Evolutionary conservation across 1,284 basidiomycete species (phyloP), one percentile per base, ranked within the genome.

Genomic region (Papiliotrema terrestris): DNA sequence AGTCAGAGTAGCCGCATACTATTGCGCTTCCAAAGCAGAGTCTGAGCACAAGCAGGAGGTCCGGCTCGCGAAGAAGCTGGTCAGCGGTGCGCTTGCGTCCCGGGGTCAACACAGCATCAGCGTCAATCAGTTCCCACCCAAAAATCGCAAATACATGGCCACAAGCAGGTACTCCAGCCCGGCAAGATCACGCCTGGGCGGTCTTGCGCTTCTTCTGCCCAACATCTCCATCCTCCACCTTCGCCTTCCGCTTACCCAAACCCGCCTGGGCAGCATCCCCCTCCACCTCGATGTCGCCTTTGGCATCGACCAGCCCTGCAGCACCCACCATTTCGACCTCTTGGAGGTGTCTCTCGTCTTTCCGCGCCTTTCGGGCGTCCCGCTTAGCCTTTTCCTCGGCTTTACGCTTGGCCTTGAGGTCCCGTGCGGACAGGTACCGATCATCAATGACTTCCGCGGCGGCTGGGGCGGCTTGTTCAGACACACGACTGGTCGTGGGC

Each of bases 361-460:
- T 75, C 48, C 64, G 60, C 6, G 65, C 70, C 60, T 75, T 75
- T 48, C 68, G 62, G 22, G 58, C 68, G 44, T 71, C 71, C 32
- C 66, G 59, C 61, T 72, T 72, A 45, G 50, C 58, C 59, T 67
- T 69, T 49, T 66, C 71, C 42, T 72, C 66, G 41, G 74, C 71
- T 49, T 75, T 74, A 43, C 69, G 63, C 53, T 63, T 64, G 59
- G 68, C 58, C 61, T 74, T 74, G 17, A 68, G 57, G 54, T 73
- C 66, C 46, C 70, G 59, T 2, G 65, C 55, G 35, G 52, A 58
- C n/a, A 71, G 45, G 52, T 62, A 65, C 32, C 56, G 55, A 37
- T 61, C 60, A 48, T 74, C 71, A 13, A 71, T 56, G 23, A 41
- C 60, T 23, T 62, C 61, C 26, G 56, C 61, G 9, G 59, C 52